phyloP scores from a whole-genome alignment of 106 monocot species.

The Amphibolis antarctica region DNA sequence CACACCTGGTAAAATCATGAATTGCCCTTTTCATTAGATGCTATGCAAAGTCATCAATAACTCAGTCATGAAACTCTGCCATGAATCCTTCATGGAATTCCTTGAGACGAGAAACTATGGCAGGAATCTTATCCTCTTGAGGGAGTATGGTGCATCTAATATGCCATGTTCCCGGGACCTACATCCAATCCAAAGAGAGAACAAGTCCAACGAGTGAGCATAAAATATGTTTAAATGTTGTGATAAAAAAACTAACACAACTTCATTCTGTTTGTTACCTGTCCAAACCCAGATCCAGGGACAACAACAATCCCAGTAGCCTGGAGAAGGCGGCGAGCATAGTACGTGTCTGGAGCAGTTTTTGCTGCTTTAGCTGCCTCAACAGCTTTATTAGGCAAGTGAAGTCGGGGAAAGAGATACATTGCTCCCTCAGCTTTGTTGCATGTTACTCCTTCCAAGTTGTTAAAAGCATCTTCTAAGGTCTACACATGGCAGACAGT shows the following conservation, averaged over 20 bases:
- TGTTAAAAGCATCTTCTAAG: constrained; percentile 82
- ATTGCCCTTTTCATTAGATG: background rate
- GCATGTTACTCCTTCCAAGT: constrained; percentile 76
- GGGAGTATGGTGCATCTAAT: constrained; percentile 94
- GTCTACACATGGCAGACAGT: constrained; percentile 24
- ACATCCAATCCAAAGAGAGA: background rate
- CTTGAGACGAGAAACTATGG: constrained; percentile 60
- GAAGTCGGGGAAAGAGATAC: constrained; percentile 86
- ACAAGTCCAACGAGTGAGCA: too few relatives aligned
- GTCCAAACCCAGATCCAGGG: constrained; percentile 88
- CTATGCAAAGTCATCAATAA: background rate
- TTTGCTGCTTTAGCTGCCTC: constrained; percentile 63
- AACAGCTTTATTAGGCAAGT: constrained; percentile 62
- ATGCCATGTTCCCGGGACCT: constrained; percentile 98
- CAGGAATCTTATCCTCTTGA: constrained; percentile 96
- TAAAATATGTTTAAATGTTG: too few relatives aligned
- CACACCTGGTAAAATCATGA: background rate
- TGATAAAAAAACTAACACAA: too few relatives aligned
- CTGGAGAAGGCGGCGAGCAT: constrained; percentile 57
- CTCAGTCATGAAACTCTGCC: constrained; percentile 50
- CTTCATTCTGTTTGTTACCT: constrained; percentile 25
- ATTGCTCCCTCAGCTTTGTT: constrained; percentile 95
- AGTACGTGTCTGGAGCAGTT: constrained; percentile 60
- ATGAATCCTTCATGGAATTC: constrained; percentile 82
- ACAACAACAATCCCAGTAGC: constrained; percentile 89